phyloP scores from a whole-genome alignment of 148 eudicot genomes.

The Nepenthes mirabilis region DNA sequence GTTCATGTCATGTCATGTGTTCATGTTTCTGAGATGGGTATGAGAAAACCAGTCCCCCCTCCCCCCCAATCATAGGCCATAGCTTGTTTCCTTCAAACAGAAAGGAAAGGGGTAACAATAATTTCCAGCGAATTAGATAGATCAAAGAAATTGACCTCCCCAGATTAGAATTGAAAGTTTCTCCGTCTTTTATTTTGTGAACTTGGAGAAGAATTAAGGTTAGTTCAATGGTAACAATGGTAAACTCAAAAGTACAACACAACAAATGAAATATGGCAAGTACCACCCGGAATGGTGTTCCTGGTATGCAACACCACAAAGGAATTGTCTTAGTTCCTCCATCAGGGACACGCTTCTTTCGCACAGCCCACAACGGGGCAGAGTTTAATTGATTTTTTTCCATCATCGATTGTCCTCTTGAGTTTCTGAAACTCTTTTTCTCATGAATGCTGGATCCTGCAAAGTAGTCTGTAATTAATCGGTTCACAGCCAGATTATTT shows the following conservation, averaged over 20 bases:
- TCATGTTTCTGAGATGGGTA: no score
- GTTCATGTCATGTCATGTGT: no score
- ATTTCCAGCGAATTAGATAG: no score
- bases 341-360: conserved; percentile 10
- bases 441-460: conserved; percentile 25
- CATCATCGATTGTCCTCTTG: conserved; percentile 14
- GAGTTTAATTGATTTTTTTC: conserved; percentile 20
- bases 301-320: conserved; percentile 67
- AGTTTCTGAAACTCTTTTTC: conserved; percentile 15
- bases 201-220: neutral
- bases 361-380: conserved; percentile 12
- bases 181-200: no score
- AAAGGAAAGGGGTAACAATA: no score
- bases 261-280: neutral
- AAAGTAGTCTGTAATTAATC: conserved; percentile 78
- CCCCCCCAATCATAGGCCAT: no score
- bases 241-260: neutral
- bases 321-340: conserved; percentile 40
- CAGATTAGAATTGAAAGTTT: no score
- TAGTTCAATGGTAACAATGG: neutral
- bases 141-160: no score
- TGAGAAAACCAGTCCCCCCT: no score
- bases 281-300: conserved; percentile 95
- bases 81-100: no score
- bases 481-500: conserved; percentile 32